Percentiles rank a stretch among this genome's conserved stretches.
phyloP scores from a whole-genome alignment of 495 filamentous ascomycete genomes.

The Aspergillus mulundensis region DNA sequence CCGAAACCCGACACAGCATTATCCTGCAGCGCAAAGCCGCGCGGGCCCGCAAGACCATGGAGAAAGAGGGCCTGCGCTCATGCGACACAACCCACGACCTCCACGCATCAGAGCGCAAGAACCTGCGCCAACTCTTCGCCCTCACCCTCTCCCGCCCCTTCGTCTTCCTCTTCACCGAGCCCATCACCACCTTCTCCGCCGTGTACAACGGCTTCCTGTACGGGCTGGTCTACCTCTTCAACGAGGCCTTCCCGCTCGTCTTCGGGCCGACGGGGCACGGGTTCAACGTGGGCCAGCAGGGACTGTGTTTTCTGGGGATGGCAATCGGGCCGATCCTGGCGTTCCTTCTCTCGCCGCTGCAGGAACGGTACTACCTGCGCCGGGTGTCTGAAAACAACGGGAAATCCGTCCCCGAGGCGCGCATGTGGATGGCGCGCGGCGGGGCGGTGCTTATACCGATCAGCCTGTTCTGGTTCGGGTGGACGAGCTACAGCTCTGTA shows the following conservation, averaged over 20 bases:
- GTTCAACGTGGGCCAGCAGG: slow-evolving; percentile 36
- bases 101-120: slow-evolving; percentile 37
- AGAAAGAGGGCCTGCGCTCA: slow-evolving; percentile 44
- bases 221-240: slow-evolving; percentile 63
- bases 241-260: slow-evolving; percentile 42
- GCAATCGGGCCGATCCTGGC: slow-evolving; percentile 39
- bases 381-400: slow-evolving; percentile 39
- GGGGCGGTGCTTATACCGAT: slow-evolving; percentile 26
- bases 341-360: slow-evolving; percentile 36
- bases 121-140: slow-evolving; percentile 57
- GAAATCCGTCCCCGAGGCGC: slow-evolving; percentile 24
- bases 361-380: slow-evolving; percentile 45
- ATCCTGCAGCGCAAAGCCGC: slow-evolving; percentile 51
- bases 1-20: slow-evolving; percentile 60
- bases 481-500: slow-evolving; percentile 54
- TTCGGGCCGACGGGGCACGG: slow-evolving; percentile 42
- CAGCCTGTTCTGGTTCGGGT: slow-evolving; percentile 53
- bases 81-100: slow-evolving; percentile 36
- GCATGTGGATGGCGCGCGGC: slow-evolving; percentile 24
- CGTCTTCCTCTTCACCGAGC: slow-evolving; percentile 47
- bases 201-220: slow-evolving; percentile 61
- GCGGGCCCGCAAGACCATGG: slow-evolving; percentile 47
- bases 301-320: slow-evolving; percentile 41
- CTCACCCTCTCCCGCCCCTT: slow-evolving; percentile 48
- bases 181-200: slow-evolving; percentile 50